Evolutionary conservation across 192 early-diverging fungal species (phyloP), one percentile per base, ranked within the genome.

Genomic region (Helicostylum pulchrum): DNA sequence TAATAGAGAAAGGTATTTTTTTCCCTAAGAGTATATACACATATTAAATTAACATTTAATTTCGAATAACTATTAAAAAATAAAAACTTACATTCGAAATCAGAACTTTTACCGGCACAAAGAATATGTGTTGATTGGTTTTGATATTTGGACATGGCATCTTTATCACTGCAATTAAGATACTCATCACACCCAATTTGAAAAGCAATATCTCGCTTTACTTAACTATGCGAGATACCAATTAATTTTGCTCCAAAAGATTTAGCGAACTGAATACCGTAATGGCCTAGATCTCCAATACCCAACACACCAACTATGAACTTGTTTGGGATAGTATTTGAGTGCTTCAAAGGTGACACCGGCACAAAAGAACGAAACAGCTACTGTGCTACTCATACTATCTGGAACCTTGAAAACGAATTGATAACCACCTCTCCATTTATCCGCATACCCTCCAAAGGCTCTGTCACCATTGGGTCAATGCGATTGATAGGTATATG

Each of bases 331-430:
- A 72, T 77, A 21, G 82, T 73, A 44, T 73, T 51, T 58, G 65
- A 34, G 4, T 72, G 71, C 32, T 71, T 67, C n/a, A 91, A 67
- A 52, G 87, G 54, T 58, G 7, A 68, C 70, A 26, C 91, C 93
- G 53, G 91, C 92, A 71, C 93, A 95, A 65, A 95, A 71, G 39
- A 93, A 80, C 8, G 92, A 87, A 3, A 87, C 86, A 15, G 87
- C 89, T 34, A 81, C 80, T 11, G 71, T 73, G 7, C 78, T 76
- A 11, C 71, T 72, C 68, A 86, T 80, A 17, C 42, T 56, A 3
- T 67, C 81, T 6, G 85, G 85, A 39, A 85, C 78, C 76, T 80
- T 85, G 86, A 82, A 92, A 30, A 74, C 80, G 64, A 83, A 92
- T 32, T 75, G 73, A 20, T 69, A 36, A 57, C 85, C 68, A 23